Percentiles rank a stretch among this genome's conserved stretches.
These are phyloP conservation scores for Bryum argenteum DNA, from an alignment of 225 moss, liverwort and hornwort genomes.

Conservation along the genomic window DNA sequence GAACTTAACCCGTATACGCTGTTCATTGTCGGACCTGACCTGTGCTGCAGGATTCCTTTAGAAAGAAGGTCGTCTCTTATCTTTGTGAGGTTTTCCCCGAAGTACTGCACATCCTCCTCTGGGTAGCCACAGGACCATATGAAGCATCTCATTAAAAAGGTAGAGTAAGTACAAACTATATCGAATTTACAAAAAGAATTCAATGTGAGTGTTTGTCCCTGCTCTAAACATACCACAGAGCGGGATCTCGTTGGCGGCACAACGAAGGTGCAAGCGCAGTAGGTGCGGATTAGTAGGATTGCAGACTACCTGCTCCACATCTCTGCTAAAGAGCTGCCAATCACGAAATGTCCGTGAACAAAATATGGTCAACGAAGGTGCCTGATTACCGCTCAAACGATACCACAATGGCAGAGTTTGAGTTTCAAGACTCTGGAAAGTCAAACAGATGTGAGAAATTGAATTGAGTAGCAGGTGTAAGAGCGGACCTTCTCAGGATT, in stretches of 20 bases:
- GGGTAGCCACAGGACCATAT: not conserved
- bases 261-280: constrained; percentile 51
- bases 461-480: not conserved
- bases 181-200: not conserved
- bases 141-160: not conserved
- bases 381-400: no score
- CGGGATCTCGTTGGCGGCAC: constrained; percentile 56
- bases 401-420: not conserved
- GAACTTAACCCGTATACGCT: constrained; percentile 42
- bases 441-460: not conserved
- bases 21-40: constrained; percentile 35
- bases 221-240: constrained; percentile 33
- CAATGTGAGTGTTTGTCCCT: not conserved
- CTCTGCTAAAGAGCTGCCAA: constrained; percentile 50
- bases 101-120: constrained; percentile 50
- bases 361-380: no score
- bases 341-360: not conserved
- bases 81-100: constrained; percentile 40
- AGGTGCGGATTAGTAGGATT: constrained; percentile 53
- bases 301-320: constrained; percentile 57
- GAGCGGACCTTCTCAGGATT: constrained; percentile 48
- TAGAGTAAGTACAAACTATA: not conserved
- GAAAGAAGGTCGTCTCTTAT: constrained; percentile 41
- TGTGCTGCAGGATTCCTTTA: constrained; percentile 49
- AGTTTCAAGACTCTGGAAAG: not conserved